Evolutionary conservation across 2,329 filamentous ascomycete genomes (phyloP), one percentile per base, ranked within the genome.

Genomic region (Diaporthe sp.): DNA sequence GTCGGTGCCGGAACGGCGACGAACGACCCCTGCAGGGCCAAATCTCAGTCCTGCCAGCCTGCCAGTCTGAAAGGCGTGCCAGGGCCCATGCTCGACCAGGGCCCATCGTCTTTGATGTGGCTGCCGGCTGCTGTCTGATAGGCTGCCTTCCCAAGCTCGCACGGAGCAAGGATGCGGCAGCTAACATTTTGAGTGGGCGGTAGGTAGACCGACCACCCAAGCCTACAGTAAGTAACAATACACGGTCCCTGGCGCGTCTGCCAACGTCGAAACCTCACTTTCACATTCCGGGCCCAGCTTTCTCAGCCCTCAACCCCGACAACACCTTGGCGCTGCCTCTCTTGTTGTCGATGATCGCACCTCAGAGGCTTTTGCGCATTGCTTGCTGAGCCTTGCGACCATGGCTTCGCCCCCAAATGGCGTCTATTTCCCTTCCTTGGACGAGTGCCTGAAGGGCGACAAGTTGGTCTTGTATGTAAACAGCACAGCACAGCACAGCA

Each of bases 371-470:
- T 44, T 55, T 72, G 59, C 69, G 74, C 74, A 75, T 73, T 68
- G 76, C 79, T 77, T 84, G 84, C 85, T 87, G 85, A 88, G 85
- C 84, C 84, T 85, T 83, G 85, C 83, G 86, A 87, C 85, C 86
- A 95, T 95, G 93, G 93, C 92, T 86, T 89, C 92, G 84, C 86
- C 90, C 81, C 89, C 90, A 81, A 92, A 93, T 85, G 86, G 87
- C 81, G 88, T 90, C 82, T 97, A 96, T 86, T 94, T 97, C 81
- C 94, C 96, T 81, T 91, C 95, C 81, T 88, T 98, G 84, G 93
- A 95, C 84, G 92, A 94, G 82, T 97, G 94, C 85, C 89, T 98
- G 80, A 92, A 91, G 79, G 94, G 94, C 85, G 92, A 96, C 83
- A 90, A 90, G 80, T 89, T 93, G 81, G 88, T 98, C 80, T 89